Conservation (phyloP, 805 yeast genomes). For the Cyberlindnera mrakii region DNA sequence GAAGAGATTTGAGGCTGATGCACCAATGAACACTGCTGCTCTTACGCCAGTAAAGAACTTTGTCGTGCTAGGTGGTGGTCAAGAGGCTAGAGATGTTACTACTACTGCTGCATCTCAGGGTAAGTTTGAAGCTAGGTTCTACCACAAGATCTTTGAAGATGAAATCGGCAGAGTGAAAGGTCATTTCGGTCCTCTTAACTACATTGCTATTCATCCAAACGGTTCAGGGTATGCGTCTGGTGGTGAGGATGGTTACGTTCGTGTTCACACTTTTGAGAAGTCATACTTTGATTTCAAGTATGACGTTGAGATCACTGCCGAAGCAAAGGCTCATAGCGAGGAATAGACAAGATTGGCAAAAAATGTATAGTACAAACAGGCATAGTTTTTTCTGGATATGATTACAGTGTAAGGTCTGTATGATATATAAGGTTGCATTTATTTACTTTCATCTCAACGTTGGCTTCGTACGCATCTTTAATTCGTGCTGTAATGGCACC, state of each 20-base stretch:
- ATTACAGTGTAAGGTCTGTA: neutral
- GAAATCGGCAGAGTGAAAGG: conserved; percentile 97
- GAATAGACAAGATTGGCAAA: neutral
- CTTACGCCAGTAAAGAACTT: conserved; percentile 91
- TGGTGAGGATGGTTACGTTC: conserved; percentile 96
- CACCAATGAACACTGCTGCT: conserved; percentile 93
- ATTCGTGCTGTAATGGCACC: too few relatives aligned
- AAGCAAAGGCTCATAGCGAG: conserved; percentile 23
- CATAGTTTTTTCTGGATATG: neutral
- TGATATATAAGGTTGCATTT: neutral
- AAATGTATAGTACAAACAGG: neutral
- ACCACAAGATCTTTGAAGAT: conserved; percentile 90
- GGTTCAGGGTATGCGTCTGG: conserved; percentile 95
- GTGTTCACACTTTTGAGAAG: conserved; percentile 91
- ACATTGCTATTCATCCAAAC: conserved; percentile 88
- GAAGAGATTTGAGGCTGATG: conserved; percentile 78
- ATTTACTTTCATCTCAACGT: conserved; percentile 1
- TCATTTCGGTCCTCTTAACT: conserved; percentile 97
- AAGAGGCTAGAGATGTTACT: conserved; percentile 96
- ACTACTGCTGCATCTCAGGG: conserved; percentile 94
- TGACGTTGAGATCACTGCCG: conserved; percentile 83
- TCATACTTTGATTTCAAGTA: conserved; percentile 88
- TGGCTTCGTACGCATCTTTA: neutral
- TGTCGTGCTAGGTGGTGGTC: conserved; percentile 97
- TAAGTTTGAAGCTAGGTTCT: conserved; percentile 93